Conservation (phyloP, 768 basidiomycete genomes). For the Cystofilobasidium capitatum region DNA sequence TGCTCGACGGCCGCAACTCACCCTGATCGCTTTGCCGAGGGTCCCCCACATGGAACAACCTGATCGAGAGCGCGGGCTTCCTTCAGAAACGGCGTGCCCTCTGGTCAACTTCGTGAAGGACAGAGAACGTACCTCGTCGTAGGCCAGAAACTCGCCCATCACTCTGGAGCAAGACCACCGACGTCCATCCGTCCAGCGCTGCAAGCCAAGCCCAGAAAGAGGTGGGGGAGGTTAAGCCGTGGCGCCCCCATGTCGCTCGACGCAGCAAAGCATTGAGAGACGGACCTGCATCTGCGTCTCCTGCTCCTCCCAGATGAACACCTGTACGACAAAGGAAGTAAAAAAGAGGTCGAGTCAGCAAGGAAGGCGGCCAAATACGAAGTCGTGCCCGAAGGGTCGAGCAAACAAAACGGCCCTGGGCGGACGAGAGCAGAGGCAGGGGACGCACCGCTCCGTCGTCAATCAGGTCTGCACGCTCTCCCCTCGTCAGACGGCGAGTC, state of each 20-base stretch:
- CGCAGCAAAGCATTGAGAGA: too few relatives aligned
- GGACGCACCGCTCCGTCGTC: not conserved
- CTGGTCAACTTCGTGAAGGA: too few relatives aligned
- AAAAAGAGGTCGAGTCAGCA: too few relatives aligned
- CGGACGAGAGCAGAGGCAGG: not conserved
- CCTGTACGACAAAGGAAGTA: not conserved
- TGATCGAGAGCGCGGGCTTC: too few relatives aligned
- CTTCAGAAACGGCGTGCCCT: too few relatives aligned
- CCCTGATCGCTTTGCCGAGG: not conserved
- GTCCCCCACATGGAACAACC: not conserved
- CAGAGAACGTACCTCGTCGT: not conserved
- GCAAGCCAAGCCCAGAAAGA: too few relatives aligned
- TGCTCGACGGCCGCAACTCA: too few relatives aligned
- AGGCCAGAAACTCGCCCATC: not conserved
- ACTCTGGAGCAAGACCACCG: not conserved
- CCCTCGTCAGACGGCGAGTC: not conserved
- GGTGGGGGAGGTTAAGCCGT: too few relatives aligned
- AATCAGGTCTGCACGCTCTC: not conserved
- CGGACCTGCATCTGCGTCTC: conserved; percentile 11
- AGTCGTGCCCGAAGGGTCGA: too few relatives aligned
- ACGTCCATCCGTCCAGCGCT: not conserved
- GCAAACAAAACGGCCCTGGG: too few relatives aligned
- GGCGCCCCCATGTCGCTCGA: too few relatives aligned
- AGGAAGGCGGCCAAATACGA: too few relatives aligned
- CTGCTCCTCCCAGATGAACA: conserved; percentile 3